These are phyloP conservation scores for Syncephalis fuscata DNA, from an alignment of 371 early-diverging fungal genomes.

Conservation along the genomic window DNA sequence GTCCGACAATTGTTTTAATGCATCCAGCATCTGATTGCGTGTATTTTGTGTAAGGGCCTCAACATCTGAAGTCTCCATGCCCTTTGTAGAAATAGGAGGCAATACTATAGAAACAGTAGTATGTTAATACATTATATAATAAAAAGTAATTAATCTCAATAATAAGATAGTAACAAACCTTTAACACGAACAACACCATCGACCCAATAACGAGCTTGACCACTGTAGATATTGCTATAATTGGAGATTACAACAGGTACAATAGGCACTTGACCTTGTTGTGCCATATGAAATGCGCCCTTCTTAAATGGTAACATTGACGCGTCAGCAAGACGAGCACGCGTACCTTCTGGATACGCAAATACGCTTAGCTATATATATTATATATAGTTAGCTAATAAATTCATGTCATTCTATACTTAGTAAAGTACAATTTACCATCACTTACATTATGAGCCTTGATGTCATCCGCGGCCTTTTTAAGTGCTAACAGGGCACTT, in stretches of 20 bases:
- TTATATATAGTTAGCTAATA: neutral
- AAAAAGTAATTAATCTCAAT: no score
- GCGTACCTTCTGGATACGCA: conserved; percentile 91
- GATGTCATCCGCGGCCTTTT: conserved; percentile 53
- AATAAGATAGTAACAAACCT: conserved; percentile 17
- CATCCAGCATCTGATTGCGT: conserved; percentile 52
- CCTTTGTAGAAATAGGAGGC: conserved; percentile 54
- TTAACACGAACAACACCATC: conserved; percentile 55
- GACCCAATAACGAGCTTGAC: conserved; percentile 33
- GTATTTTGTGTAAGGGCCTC: conserved; percentile 41
- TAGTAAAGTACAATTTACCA: neutral
- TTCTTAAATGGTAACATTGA: conserved; percentile 83
- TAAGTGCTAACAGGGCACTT: conserved; percentile 63
- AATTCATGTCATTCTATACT: no score
- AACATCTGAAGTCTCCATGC: conserved; percentile 39
- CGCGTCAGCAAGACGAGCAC: conserved; percentile 52
- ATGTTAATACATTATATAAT: neutral
- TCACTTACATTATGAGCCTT: conserved; percentile 47
- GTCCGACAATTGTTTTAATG: conserved; percentile 37
- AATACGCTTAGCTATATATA: conserved; percentile 47
- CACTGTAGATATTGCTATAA: conserved; percentile 53
- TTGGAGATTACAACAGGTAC: conserved; percentile 80
- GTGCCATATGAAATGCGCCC: conserved; percentile 83
- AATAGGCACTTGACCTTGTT: conserved; percentile 70
- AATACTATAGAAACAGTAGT: conserved; percentile 24